Evolutionary conservation across 2,329 filamentous ascomycete genomes (phyloP), one percentile per base, ranked within the genome.

Genomic region (Tolypocladium nubicola): DNA sequence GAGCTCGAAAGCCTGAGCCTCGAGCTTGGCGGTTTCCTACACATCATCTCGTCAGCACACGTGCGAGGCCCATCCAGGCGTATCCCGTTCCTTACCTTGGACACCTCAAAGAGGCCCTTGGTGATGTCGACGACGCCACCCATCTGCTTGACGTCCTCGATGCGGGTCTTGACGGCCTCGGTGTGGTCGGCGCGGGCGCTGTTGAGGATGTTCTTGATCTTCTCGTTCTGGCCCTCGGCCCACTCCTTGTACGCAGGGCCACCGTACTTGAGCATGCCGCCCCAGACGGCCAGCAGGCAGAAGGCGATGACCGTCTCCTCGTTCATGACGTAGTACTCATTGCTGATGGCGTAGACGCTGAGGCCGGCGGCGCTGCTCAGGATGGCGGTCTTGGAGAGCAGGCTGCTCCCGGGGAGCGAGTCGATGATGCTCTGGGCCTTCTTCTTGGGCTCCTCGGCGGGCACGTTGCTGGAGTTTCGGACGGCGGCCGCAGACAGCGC

Each of bases 291-390:
- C 72, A 97, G 80, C 69, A 99, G 82, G 75, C 89, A 94, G 79
- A 99, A 84, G 65, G 90, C 89, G 71, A 96, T 89, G 72, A 99
- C 89, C 63, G 92, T 89, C 82, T 99, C 94, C 83, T 99, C 94
- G 81, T 99, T 99, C 78, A 99, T 83, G 74, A 99, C 91, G 79
- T 97, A 97, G 82, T 97, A 91, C 85, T 99, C 94, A 80, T 96
- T 99, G 86, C 89, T 95, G 79, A 99, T 91, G 71, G 91, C 94
- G 73, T 94, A 96, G 75, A 96, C 84, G 70, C 89, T 92, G 68
- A 96, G 77, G 78, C 89, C 93, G 70, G 94, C 90, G 64, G 88
- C 87, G 68, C 90, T 92, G 71, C 93, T 97, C 70, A 99, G 88
- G 73, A 97, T 93, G 70, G 94, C 94, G 67, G 90, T 91, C 87